Evolutionary conservation across 2,329 filamentous ascomycete species (phyloP).

Genomic region (Ophiostoma himal-ulmi): DNA sequence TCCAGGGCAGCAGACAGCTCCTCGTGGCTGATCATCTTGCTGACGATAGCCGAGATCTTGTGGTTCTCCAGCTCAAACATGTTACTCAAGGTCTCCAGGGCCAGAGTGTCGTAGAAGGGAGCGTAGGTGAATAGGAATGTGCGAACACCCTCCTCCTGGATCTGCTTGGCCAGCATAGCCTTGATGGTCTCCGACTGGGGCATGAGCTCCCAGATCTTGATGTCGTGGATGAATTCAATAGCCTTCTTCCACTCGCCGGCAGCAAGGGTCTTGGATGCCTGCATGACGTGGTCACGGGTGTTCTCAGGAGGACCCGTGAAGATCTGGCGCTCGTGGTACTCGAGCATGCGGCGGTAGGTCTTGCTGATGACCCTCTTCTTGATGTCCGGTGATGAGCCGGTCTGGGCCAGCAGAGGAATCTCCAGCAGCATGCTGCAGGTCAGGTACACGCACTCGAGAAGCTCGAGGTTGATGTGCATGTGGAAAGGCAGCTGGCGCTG

Average conservation of each 20-base stretch:
- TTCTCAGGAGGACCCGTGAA: conserved; percentile 98
- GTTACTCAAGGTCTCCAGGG: conserved; percentile 71
- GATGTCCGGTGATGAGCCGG: conserved; percentile 91
- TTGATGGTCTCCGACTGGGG: conserved; percentile 90
- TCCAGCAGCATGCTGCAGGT: conserved; percentile 99
- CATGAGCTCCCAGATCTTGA: conserved; percentile 99
- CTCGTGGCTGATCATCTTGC: conserved; percentile 99
- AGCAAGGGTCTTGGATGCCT: conserved; percentile 92
- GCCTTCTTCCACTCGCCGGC: conserved; percentile 99
- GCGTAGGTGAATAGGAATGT: conserved; percentile 99
- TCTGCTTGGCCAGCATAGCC: conserved; percentile 93
- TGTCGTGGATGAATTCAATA: conserved; percentile 85
- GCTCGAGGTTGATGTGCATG: conserved; percentile 99
- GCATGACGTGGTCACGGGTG: conserved; percentile 98
- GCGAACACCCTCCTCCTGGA: conserved; percentile 95
- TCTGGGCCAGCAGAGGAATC: conserved; percentile 93
- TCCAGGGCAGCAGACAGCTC: conserved; percentile 93
- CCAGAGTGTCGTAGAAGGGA: conserved; percentile 96
- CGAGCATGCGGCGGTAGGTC: conserved; percentile 97
- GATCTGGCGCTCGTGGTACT: conserved; percentile 98
- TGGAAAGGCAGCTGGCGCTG: conserved; percentile 98
- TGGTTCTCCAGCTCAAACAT: conserved; percentile 94
- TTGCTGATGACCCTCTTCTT: conserved; percentile 98
- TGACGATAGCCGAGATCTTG: conserved; percentile 92
- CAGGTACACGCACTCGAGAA: conserved; percentile 96